phyloP scores from a whole-genome alignment of 345 rosid species.

The Pistacia integerrima region DNA sequence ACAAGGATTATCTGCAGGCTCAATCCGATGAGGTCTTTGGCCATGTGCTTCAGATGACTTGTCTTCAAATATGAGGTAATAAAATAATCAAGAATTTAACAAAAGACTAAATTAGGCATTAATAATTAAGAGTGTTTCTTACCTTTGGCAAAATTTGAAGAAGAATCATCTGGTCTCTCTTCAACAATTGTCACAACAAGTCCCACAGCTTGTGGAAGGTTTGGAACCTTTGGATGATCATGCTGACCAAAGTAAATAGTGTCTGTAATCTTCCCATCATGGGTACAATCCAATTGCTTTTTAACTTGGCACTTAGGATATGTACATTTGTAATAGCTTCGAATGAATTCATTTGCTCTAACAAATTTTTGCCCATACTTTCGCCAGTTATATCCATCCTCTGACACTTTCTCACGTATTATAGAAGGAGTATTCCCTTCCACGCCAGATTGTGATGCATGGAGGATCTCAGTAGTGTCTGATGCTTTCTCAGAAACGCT shows the following conservation, averaged over 20 bases:
- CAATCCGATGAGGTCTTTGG: conserved; percentile 36
- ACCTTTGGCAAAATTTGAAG: conserved; percentile 49
- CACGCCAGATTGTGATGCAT: conserved; percentile 39
- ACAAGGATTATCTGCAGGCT: conserved; percentile 39
- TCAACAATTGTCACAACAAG: conserved; percentile 49
- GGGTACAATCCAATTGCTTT: conserved; percentile 81
- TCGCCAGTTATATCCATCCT: conserved; percentile 91
- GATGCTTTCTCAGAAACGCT: conserved; percentile 37
- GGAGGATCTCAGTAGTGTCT: conserved; percentile 33
- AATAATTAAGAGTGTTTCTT: conserved; percentile 22
- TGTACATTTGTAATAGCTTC: conserved; percentile 92
- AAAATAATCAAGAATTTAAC: conserved; percentile 18
- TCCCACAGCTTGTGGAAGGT: conserved; percentile 42
- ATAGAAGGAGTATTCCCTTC: conserved; percentile 57
- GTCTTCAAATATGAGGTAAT: conserved; percentile 37
- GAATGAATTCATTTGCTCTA: conserved; percentile 81
- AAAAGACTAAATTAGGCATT: conserved; percentile 6
- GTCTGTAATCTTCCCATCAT: conserved; percentile 66
- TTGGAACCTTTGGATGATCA: conserved; percentile 71
- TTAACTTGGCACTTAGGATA: conserved; percentile 80
- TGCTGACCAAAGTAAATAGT: conserved; percentile 74
- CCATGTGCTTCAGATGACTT: conserved; percentile 46
- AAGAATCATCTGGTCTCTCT: conserved; percentile 44
- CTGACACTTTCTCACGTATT: conserved; percentile 71
- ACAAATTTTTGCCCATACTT: conserved; percentile 96